Percentiles rank a stretch among this genome's conserved stretches.
phyloP scores from a whole-genome alignment of 225 moss, liverwort and hornwort species.

The Lunularia cruciata region DNA sequence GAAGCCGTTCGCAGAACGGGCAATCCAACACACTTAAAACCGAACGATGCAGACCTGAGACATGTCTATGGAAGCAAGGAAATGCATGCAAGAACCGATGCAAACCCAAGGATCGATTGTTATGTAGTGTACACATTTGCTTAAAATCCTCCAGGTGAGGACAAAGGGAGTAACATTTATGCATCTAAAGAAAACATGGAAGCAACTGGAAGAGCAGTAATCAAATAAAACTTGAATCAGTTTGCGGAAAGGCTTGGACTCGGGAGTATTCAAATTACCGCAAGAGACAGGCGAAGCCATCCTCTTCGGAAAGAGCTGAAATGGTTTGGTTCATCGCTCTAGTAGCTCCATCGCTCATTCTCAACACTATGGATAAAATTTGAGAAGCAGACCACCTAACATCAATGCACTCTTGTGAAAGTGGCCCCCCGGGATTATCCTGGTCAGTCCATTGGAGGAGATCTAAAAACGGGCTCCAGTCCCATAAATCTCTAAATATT shows the following conservation, averaged over 20 bases:
- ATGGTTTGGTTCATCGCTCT: slow-evolving; percentile 50
- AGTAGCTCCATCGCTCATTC: slow-evolving; percentile 84
- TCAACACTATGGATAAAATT: slow-evolving; percentile 63
- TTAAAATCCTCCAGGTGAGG: too few relatives aligned
- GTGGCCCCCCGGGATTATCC: slow-evolving; percentile 38
- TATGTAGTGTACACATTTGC: too few relatives aligned
- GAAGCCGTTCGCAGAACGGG: background rate
- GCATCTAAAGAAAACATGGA: too few relatives aligned
- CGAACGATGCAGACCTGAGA: background rate
- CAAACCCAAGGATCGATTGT: too few relatives aligned
- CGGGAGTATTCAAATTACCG: slow-evolving; percentile 27
- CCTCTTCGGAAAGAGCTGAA: slow-evolving; percentile 59
- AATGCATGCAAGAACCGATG: too few relatives aligned
- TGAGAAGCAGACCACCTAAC: slow-evolving; percentile 89
- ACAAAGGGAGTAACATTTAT: too few relatives aligned
- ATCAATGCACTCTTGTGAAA: slow-evolving; percentile 48
- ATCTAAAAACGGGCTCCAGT: slow-evolving; percentile 90
- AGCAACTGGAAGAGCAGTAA: too few relatives aligned
- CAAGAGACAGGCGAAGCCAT: slow-evolving; percentile 63
- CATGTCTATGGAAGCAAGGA: too few relatives aligned
- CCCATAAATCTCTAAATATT: slow-evolving; percentile 81
- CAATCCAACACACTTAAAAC: background rate
- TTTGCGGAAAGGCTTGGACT: too few relatives aligned
- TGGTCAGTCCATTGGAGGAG: slow-evolving; percentile 55
- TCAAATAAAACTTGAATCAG: too few relatives aligned